Conservation (phyloP, 495 filamentous ascomycete species). For the Trichoderma reesei region DNA sequence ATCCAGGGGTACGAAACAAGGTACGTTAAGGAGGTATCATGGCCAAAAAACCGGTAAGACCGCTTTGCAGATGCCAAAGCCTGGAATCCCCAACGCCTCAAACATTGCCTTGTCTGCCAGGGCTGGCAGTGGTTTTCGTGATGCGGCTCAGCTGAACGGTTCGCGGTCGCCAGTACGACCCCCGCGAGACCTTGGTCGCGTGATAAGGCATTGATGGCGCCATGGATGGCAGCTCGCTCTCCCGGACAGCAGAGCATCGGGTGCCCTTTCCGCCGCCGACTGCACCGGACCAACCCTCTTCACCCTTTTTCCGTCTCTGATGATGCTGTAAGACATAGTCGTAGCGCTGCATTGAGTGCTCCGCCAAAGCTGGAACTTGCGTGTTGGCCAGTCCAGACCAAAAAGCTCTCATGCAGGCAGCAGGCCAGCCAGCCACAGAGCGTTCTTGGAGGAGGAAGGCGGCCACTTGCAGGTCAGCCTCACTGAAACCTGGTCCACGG, state of each 20-base stretch:
- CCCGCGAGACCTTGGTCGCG: neutral
- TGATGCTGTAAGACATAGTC: neutral
- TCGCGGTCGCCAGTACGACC: neutral
- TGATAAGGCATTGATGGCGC: neutral
- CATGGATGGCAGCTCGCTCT: neutral
- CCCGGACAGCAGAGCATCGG: neutral
- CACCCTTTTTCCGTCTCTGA: neutral
- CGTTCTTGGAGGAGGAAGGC: neutral
- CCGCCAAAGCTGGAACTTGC: neutral
- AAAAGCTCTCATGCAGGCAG: neutral
- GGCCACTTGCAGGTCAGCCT: conserved; percentile 4
- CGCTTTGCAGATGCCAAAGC: neutral
- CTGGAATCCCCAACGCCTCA: neutral
- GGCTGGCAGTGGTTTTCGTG: neutral
- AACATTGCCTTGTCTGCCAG: neutral
- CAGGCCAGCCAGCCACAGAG: conserved; percentile 1
- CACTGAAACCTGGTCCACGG: neutral
- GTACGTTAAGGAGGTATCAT: neutral
- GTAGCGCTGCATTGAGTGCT: neutral
- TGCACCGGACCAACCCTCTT: neutral
- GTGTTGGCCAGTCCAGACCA: neutral
- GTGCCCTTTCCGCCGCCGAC: neutral
- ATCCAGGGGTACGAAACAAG: neutral
- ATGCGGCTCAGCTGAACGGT: neutral
- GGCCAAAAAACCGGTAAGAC: neutral